Evolutionary conservation across 1,139 yeast genomes (phyloP).

Genomic region (Protomyces macrosporus): DNA sequence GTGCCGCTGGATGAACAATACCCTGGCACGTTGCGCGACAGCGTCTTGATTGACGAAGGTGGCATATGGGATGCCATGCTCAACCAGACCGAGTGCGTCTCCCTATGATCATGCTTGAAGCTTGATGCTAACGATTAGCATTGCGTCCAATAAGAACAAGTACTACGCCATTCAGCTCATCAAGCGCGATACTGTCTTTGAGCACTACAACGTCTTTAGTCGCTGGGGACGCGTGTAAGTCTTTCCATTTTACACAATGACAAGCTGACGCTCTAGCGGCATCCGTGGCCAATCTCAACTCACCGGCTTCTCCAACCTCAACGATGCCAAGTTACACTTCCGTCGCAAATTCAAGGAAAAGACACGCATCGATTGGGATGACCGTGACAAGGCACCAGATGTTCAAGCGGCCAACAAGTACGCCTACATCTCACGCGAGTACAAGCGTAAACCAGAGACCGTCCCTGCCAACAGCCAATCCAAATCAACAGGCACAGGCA

Average conservation of each 20-base stretch:
- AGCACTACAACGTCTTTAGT: background rate
- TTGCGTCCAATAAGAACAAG: constrained; percentile 11
- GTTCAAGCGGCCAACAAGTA: background rate
- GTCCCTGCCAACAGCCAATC: background rate
- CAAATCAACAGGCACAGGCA: background rate
- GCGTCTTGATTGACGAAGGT: background rate
- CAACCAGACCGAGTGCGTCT: background rate
- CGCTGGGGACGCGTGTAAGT: constrained; percentile 14
- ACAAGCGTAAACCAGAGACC: background rate
- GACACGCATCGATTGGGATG: constrained; percentile 1
- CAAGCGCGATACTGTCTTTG: background rate
- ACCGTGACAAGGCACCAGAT: background rate
- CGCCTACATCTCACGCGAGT: background rate
- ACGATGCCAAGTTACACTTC: constrained; percentile 1
- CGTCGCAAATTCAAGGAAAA: constrained; percentile 5
- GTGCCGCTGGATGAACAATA: background rate
- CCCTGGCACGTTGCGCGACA: background rate
- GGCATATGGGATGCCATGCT: background rate
- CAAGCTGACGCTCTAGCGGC: background rate
- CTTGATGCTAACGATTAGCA: background rate
- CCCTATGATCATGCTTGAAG: background rate
- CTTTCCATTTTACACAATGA: background rate
- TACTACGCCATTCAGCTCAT: constrained; percentile 10
- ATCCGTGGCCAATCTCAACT: background rate
- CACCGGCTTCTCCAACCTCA: background rate